Base-by-base conservation (phyloP, 257 asterid species). In the Plantago ovata region DNA sequence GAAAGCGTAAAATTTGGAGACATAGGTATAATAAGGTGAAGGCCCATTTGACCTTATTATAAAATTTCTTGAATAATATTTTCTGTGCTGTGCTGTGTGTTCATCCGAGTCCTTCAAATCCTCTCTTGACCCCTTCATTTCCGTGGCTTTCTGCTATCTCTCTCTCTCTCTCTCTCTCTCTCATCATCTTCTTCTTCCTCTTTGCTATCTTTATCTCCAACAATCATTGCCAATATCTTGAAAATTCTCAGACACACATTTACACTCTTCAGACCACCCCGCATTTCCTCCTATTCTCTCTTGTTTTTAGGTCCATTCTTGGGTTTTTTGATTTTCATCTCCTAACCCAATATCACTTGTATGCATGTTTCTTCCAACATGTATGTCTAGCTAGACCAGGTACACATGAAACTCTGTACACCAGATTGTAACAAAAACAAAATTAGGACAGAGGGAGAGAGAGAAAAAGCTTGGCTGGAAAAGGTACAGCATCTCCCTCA, bases 301-400 rank as follows among this genome's bases (percentile, higher is more conserved):
- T 19, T 32, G 10, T 57, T 52, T 38, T 28, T 32, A 1, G 15
- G 33, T 3, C 14, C 28, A 20, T 45, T 45, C 4, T 8, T 18
- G 28, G 1, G 41, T 41, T 23, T 16, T 32, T 58, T 2, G 8
- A 12, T n/a, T 0, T 38, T 22, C 21, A 21, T 58, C 41, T 58
- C 20, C 23, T 10, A n/a, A 9, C 9, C 13, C 18, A 15, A 6
- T 11, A 40, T 33, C 11, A 45, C 36, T 50, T 55, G 66, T 64
- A 52, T 81, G 87, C 86, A 81, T 77, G 68, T 64, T 55, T 69
- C 54, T 38, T 16, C 55, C 67, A 16, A 63, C 63, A 56, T 56
- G n/a, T n/a, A n/a, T n/a, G n/a, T n/a, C n/a, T n/a, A n/a, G n/a
- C n/a, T n/a, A n/a, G n/a, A n/a, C n/a, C n/a, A n/a, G n/a, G n/a